These are phyloP conservation scores for Leccinum solheimii DNA, from an alignment of 1,284 basidiomycete species.

Conservation along the genomic window DNA sequence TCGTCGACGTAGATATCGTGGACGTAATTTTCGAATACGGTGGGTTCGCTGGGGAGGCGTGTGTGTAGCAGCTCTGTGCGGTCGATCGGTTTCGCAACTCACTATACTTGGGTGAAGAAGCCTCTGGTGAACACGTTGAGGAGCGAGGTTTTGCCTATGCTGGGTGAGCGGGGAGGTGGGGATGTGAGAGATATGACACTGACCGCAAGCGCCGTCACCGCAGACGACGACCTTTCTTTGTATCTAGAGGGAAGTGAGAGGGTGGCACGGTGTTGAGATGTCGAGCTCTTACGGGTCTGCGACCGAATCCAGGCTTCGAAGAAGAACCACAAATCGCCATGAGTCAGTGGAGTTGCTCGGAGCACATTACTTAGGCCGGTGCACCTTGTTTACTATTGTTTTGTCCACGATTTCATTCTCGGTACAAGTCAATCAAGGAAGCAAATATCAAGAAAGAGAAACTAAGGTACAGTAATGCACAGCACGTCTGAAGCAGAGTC, in stretches of 20 bases:
- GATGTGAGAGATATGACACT: conserved; percentile 17
- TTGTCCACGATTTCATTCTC: not conserved
- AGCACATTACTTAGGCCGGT: conserved; percentile 4
- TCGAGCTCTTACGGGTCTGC: conserved; percentile 45
- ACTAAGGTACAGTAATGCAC: conserved; percentile 19
- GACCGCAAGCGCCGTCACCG: conserved; percentile 92
- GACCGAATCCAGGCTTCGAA: conserved; percentile 50
- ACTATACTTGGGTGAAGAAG: conserved; percentile 89
- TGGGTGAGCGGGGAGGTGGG: conserved; percentile 20
- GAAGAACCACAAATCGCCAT: conserved; percentile 58
- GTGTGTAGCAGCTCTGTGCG: not conserved
- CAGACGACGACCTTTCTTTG: conserved; percentile 80
- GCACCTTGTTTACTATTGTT: conserved; percentile 26
- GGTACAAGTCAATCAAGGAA: not conserved
- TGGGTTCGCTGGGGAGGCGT: conserved; percentile 67
- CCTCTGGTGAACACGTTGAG: conserved; percentile 84
- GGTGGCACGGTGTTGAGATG: conserved; percentile 2
- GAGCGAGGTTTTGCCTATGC: conserved; percentile 73
- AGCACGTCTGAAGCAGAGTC: conserved; percentile 2
- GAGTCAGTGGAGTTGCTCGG: conserved; percentile 11
- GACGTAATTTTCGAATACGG: conserved; percentile 93
- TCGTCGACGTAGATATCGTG: conserved; percentile 84
- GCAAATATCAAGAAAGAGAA: conserved; percentile 23
- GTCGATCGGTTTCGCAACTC: conserved; percentile 34
- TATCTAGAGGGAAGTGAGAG: conserved; percentile 39